phyloP scores from a whole-genome alignment of 2,329 filamentous ascomycete genomes.

The Trichoderma koningii region DNA sequence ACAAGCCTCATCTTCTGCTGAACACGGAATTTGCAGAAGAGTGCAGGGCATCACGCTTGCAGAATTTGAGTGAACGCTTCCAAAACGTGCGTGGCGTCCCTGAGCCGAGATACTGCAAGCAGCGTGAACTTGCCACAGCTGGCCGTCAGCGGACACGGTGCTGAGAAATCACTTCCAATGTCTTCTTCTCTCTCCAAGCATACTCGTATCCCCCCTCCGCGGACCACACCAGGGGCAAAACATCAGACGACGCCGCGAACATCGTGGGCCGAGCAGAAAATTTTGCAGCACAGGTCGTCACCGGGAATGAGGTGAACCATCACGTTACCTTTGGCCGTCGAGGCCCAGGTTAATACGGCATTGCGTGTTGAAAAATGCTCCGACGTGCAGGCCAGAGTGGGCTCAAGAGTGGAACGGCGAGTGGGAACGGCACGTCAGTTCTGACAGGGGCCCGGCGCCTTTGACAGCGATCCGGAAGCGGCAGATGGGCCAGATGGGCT shows the following conservation, averaged over 20 bases:
- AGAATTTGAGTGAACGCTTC: background rate
- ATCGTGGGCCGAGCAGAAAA: constrained; percentile 22
- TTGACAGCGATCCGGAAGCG: constrained; percentile 22
- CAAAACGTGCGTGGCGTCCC: background rate
- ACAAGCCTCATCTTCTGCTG: background rate
- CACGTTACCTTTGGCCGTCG: background rate
- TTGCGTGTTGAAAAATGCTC: constrained; percentile 11
- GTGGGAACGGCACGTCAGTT: constrained; percentile 14
- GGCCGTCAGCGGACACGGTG: background rate
- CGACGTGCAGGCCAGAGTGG: constrained; percentile 1
- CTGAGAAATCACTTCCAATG: background rate
- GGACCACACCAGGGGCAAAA: background rate
- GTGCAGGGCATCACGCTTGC: background rate
- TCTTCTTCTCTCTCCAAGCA: background rate
- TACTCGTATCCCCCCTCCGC: background rate
- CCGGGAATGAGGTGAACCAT: background rate
- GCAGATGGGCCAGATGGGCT: constrained; percentile 9
- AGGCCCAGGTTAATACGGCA: background rate
- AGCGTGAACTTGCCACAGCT: background rate
- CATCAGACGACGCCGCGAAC: constrained; percentile 7
- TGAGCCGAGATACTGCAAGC: background rate
- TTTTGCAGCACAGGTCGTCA: constrained; percentile 3
- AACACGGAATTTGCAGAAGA: background rate
- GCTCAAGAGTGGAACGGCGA: constrained; percentile 1
- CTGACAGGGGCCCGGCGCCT: background rate